Evolutionary conservation across 2,329 filamentous ascomycete species (phyloP), one percentile per base, ranked within the genome.

Genomic region (Pseudogymnoascus sp.): DNA sequence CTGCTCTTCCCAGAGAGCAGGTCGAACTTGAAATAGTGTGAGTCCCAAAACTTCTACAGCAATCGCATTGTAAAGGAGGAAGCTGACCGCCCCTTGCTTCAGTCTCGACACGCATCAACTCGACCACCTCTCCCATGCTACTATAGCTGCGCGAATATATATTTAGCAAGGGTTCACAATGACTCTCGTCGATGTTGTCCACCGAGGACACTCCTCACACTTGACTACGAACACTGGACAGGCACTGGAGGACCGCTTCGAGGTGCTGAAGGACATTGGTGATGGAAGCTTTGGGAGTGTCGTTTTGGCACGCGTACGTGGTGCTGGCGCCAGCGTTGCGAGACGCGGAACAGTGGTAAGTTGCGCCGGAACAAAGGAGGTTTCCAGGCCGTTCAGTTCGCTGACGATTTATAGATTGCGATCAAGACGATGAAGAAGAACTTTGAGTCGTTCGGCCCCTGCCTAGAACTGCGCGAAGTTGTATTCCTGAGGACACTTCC

Each of bases 391-490:
- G 64, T 44, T 46, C 62, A 61, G 63, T 62, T 63, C 16, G 40
- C 36, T 65, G 40, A 62, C 60, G 12, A 34, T 62, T 64, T 44
- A 63, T 69, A 97, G 95, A 90, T 99, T 71, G 95, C 95, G 46
- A 97, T 99, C 79, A 99, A 99, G 79, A 97, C 95, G 5, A 99
- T 99, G 95, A 99, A 99, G 83, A 99, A 99, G 84, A 93, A 89
- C 0, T 99, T 97, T 71, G 93, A 97, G 70, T 96, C 91, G 1
- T 92, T 97, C 73, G 80, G 85, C 14, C 89, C 92, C 61, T 99
- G 95, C 75, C 79, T 97, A 67, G 95, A 99, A 76, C 84, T 99
- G 62, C 89, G 95, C 66, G 95, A 99, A 76, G 95, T 99, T 68
- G 95, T 99, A 74, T 99, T 99, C 77, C 81, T 99, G 56, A 88